A percentile compares a stretch with the other conserved stretches of the same genome.
Evolutionary conservation across 176 grass and related monocot species (phyloP).

Genomic region (Carex cristatella): DNA sequence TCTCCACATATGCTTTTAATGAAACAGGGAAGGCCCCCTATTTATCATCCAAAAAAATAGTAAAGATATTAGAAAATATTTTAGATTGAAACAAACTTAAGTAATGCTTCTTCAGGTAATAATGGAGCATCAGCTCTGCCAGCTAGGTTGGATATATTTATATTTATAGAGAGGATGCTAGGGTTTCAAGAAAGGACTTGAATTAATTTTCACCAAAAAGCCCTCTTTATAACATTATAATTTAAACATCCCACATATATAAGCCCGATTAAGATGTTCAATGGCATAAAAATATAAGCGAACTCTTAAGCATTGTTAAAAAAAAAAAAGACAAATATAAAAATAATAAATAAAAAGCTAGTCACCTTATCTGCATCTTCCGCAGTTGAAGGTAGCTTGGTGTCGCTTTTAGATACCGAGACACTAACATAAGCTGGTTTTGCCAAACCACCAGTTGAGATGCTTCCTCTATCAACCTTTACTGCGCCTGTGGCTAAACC

Average conservation of each 20-base stretch:
- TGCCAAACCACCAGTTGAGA: conserved; percentile 29
- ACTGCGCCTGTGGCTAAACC: conserved; percentile 51
- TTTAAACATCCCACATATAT: background rate
- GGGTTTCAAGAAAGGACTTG: no score
- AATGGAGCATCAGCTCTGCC: background rate
- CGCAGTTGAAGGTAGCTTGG: conserved; percentile 33
- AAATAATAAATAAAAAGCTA: conserved; percentile 25
- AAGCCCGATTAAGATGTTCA: background rate
- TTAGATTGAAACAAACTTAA: background rate
- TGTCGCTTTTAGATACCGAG: conserved; percentile 43
- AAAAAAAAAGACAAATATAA: background rate
- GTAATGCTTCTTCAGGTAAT: background rate
- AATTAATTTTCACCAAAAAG: background rate
- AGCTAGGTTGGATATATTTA: background rate
- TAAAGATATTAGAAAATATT: background rate
- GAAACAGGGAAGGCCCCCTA: conserved; percentile 72
- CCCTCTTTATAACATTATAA: background rate
- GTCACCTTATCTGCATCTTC: conserved; percentile 53
- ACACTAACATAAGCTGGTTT: conserved; percentile 87
- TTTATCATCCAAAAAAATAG: conserved; percentile 32
- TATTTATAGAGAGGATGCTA: no score
- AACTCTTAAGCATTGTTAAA: background rate
- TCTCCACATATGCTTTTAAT: conserved; percentile 53
- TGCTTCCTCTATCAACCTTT: conserved; percentile 61
- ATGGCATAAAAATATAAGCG: background rate